These are phyloP conservation scores for Cladophialophora exuberans DNA, from an alignment of 2,329 filamentous ascomycete genomes.

Conservation along the genomic window DNA sequence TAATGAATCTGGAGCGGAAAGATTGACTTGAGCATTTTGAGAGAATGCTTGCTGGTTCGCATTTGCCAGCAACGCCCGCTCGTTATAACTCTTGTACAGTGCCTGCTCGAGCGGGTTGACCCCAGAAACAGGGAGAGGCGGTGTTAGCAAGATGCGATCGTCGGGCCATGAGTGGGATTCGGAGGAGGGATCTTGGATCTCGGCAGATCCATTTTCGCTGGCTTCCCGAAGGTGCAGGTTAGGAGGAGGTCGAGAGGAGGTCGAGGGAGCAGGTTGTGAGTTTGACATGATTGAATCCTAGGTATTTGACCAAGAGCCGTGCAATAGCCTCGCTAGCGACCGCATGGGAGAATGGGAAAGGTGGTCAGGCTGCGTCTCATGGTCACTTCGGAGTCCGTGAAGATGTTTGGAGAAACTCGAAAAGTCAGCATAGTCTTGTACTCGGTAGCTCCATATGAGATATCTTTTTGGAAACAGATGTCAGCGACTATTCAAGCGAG, in stretches of 20 bases:
- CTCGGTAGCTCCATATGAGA: too few species aligned
- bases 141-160: conserved; percentile 26
- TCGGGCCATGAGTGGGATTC: conserved; percentile 11
- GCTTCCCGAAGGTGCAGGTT: conserved; percentile 1
- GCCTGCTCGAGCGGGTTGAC: conserved; percentile 24
- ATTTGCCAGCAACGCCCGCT: conserved; percentile 19
- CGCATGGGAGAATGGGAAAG: conserved; percentile 16
- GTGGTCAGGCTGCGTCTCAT: neutral
- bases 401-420: neutral
- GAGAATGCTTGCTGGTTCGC: conserved; percentile 26
- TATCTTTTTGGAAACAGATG: neutral
- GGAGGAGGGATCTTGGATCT: conserved; percentile 6
- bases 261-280: conserved; percentile 14
- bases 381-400: conserved; percentile 2
- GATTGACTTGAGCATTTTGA: conserved; percentile 24
- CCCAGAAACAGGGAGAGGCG: conserved; percentile 16
- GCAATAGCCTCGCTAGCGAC: conserved; percentile 18
- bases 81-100: conserved; percentile 16
- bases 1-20: conserved; percentile 2
- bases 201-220: conserved; percentile 5
- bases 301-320: conserved; percentile 3
- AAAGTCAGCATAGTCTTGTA: conserved; percentile 9
- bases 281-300: conserved; percentile 21
- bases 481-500: neutral
- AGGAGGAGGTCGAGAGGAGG: conserved; percentile 3